phyloP scores from a whole-genome alignment of 768 basidiomycete genomes.

The Mycena belliarum region DNA sequence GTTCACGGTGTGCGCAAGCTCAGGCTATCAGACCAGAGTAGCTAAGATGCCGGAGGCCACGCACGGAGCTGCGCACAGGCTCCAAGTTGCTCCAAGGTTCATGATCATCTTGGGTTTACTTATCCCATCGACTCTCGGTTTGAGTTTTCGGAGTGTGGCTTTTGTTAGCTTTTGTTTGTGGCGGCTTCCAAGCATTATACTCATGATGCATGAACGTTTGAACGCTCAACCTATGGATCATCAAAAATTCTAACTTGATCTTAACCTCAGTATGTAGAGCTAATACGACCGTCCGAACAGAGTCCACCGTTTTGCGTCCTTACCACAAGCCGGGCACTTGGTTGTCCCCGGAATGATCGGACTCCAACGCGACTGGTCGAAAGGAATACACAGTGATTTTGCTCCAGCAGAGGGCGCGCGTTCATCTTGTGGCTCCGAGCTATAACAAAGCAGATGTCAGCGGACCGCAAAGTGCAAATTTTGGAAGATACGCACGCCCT shows the following conservation, averaged over 20 bases:
- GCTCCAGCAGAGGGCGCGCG: constrained; percentile 97
- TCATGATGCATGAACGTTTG: too few relatives aligned
- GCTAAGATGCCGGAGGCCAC: too few relatives aligned
- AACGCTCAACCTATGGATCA: background rate
- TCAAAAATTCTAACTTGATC: too few relatives aligned
- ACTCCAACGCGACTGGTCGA: constrained; percentile 84
- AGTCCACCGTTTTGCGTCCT: constrained; percentile 92
- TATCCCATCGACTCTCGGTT: too few relatives aligned
- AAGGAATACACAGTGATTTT: constrained; percentile 95
- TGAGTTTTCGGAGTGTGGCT: too few relatives aligned
- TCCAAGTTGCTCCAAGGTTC: too few relatives aligned
- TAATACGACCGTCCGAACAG: constrained; percentile 93
- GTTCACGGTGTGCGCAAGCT: too few relatives aligned
- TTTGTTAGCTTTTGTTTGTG: too few relatives aligned
- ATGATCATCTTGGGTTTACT: too few relatives aligned
- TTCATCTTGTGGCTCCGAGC: constrained; percentile 87
- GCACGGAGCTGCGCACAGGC: too few relatives aligned
- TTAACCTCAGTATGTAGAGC: background rate
- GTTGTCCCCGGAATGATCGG: constrained; percentile 82
- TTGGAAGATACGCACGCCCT: constrained; percentile 60
- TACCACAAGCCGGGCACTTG: constrained; percentile 87
- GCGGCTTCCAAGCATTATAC: too few relatives aligned
- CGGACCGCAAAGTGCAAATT: background rate
- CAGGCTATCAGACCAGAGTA: too few relatives aligned
- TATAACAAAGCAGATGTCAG: constrained; percentile 32